These are phyloP conservation scores for Endothia cerciana DNA, from an alignment of 2,329 filamentous ascomycete genomes.

Conservation along the genomic window DNA sequence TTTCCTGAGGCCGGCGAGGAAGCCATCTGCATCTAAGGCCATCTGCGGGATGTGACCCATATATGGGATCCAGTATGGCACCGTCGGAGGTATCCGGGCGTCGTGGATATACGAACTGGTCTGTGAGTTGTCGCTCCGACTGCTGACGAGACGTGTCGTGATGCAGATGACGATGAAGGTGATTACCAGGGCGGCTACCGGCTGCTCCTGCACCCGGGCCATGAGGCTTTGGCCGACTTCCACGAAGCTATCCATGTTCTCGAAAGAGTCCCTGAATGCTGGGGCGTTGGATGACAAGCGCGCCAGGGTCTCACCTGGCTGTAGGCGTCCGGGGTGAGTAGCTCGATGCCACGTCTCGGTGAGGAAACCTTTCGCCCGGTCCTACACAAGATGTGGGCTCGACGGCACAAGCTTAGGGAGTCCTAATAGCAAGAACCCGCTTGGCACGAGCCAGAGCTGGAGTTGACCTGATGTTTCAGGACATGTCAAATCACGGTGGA, in stretches of 20 bases:
- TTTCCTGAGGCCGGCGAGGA: constrained; percentile 38
- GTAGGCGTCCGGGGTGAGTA: not conserved
- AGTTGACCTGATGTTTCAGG: not conserved
- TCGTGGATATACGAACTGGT: not conserved
- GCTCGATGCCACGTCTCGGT: not conserved
- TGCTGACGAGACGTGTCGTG: constrained; percentile 24
- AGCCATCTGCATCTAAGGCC: constrained; percentile 35
- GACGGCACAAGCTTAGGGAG: not conserved
- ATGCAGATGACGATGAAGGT: constrained; percentile 25
- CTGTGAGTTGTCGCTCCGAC: constrained; percentile 9
- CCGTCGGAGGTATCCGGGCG: constrained; percentile 16
- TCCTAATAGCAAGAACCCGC: not conserved
- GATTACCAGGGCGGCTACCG: constrained; percentile 11
- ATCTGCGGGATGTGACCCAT: constrained; percentile 43
- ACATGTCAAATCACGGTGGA: not conserved
- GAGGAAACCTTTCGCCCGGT: not conserved
- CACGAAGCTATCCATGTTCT: constrained; percentile 11
- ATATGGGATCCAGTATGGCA: constrained; percentile 42
- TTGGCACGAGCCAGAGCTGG: not conserved
- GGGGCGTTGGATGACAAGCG: not conserved
- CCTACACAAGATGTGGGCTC: too few species aligned
- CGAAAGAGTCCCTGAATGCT: not conserved
- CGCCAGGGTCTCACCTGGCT: not conserved
- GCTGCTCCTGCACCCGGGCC: constrained; percentile 16
- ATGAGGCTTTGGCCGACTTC: constrained; percentile 8